These are phyloP conservation scores for Boletus sp. DNA, from an alignment of 1,284 basidiomycete genomes.

Conservation along the genomic window DNA sequence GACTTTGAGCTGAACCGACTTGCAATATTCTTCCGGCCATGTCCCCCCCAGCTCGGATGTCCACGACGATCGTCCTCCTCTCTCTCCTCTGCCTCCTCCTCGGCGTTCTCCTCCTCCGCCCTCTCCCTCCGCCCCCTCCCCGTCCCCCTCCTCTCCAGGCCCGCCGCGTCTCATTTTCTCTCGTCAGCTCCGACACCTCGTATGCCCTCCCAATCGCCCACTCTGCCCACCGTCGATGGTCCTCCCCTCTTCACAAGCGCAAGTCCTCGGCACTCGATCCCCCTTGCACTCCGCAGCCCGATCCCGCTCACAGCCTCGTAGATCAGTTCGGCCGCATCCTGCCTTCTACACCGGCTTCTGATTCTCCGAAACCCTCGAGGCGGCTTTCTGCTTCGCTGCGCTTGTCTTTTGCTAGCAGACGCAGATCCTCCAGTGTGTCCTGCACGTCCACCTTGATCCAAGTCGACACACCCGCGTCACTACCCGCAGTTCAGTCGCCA, in stretches of 20 bases:
- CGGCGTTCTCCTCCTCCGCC: background rate
- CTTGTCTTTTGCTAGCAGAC: conserved; percentile 10
- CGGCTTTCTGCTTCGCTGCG: conserved; percentile 12
- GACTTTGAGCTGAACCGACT: conserved; percentile 3
- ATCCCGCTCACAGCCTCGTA: background rate
- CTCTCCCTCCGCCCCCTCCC: background rate
- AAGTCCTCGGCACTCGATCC: background rate
- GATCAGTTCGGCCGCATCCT: conserved; percentile 13
- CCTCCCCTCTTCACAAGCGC: conserved; percentile 15
- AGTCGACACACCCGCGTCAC: background rate
- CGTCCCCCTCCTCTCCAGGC: background rate
- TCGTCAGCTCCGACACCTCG: background rate
- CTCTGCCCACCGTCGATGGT: conserved; percentile 10
- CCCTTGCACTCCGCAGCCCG: conserved; percentile 3
- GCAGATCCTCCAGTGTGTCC: conserved; percentile 8
- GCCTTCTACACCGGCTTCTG: background rate
- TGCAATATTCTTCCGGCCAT: too few relatives aligned
- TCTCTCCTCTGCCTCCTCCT: background rate
- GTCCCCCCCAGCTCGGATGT: too few relatives aligned
- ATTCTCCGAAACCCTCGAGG: background rate
- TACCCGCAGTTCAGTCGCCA: background rate
- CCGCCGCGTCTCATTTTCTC: conserved; percentile 20
- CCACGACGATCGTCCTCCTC: conserved; percentile 8
- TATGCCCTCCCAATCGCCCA: background rate
- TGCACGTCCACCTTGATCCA: background rate